A percentile compares a stretch with the other conserved stretches of the same genome.
phyloP scores from a whole-genome alignment of 2,329 filamentous ascomycete species.

The Aspergillus tanneri region DNA sequence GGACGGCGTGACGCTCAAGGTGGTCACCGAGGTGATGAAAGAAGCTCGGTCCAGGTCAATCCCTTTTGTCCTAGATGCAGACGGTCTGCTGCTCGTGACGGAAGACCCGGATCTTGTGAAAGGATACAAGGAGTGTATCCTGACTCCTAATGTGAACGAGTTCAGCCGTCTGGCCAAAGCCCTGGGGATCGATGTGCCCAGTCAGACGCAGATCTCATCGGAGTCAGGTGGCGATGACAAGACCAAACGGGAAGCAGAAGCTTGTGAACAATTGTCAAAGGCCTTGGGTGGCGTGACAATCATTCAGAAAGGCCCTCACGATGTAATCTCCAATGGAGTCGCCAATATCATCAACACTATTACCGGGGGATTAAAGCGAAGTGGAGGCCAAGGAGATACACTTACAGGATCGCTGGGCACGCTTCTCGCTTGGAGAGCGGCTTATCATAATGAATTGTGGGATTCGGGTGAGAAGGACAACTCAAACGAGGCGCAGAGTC shows the following conservation, averaged over 20 bases:
- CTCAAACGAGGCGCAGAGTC: slow-evolving; percentile 33
- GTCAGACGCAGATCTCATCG: slow-evolving; percentile 37
- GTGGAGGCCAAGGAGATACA: slow-evolving; percentile 93
- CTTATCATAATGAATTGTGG: slow-evolving; percentile 84
- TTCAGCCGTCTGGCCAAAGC: slow-evolving; percentile 79
- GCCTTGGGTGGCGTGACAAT: slow-evolving; percentile 86
- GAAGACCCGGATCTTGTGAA: slow-evolving; percentile 71
- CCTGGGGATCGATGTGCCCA: slow-evolving; percentile 62
- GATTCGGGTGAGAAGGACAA: slow-evolving; percentile 44
- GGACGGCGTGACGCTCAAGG: slow-evolving; percentile 85
- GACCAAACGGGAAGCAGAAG: slow-evolving; percentile 53
- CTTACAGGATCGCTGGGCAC: slow-evolving; percentile 87
- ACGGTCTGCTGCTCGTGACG: slow-evolving; percentile 78
- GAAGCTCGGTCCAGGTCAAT: slow-evolving; percentile 70
- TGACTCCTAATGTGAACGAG: slow-evolving; percentile 95
- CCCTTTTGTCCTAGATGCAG: slow-evolving; percentile 87
- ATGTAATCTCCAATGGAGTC: slow-evolving; percentile 79
- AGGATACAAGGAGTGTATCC: slow-evolving; percentile 78
- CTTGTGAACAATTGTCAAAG: slow-evolving; percentile 68
- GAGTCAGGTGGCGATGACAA: slow-evolving; percentile 40
- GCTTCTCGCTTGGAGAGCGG: slow-evolving; percentile 81
- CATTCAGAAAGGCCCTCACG: slow-evolving; percentile 80
- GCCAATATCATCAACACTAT: slow-evolving; percentile 74
- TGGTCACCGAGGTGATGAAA: slow-evolving; percentile 72
- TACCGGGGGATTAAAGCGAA: slow-evolving; percentile 80